Evolutionary conservation across 108 stramenopile genomes (phyloP).

Genomic region (Licmophora abbreviata): DNA sequence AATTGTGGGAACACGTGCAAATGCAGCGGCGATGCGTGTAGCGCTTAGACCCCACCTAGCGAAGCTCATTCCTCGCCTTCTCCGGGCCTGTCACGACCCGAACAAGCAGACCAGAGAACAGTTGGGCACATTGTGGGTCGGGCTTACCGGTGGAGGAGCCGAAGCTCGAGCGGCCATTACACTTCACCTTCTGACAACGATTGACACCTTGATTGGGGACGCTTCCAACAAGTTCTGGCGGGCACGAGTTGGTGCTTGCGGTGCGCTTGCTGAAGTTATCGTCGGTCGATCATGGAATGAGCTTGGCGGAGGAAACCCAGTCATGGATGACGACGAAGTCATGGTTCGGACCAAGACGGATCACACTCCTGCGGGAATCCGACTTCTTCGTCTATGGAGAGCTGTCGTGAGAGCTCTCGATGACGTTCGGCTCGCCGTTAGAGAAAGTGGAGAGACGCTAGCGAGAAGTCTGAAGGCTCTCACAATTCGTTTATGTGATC

Average conservation of each 20-base stretch:
- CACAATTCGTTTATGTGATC: slow-evolving; percentile 66
- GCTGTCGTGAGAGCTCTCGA: slow-evolving; percentile 67
- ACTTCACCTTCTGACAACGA: slow-evolving; percentile 48
- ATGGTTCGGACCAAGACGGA: slow-evolving; percentile 11
- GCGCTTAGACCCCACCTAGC: slow-evolving; percentile 64
- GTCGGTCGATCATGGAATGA: slow-evolving; percentile 75
- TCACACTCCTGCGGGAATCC: slow-evolving; percentile 35
- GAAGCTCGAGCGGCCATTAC: slow-evolving; percentile 54
- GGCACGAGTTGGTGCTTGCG: slow-evolving; percentile 63
- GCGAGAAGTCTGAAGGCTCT: slow-evolving; percentile 48
- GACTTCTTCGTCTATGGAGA: slow-evolving; percentile 64
- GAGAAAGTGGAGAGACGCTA: slow-evolving; percentile 66
- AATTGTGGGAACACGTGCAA: slow-evolving; percentile 24
- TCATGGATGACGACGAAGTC: slow-evolving; percentile 57
- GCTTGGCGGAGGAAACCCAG: slow-evolving; percentile 63
- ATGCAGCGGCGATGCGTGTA: slow-evolving; percentile 36
- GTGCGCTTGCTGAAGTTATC: slow-evolving; percentile 71
- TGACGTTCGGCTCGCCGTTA: slow-evolving; percentile 62
- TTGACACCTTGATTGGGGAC: slow-evolving; percentile 68
- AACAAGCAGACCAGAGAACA: slow-evolving; percentile 80
- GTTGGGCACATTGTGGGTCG: slow-evolving; percentile 71
- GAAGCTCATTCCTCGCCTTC: slow-evolving; percentile 69
- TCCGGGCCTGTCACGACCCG: slow-evolving; percentile 72
- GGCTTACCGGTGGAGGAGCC: slow-evolving; percentile 76
- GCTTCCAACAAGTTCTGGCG: slow-evolving; percentile 71